Evolutionary conservation across 2,329 filamentous ascomycete genomes (phyloP).

Genomic region (Ceratocystis lukuohia): DNA sequence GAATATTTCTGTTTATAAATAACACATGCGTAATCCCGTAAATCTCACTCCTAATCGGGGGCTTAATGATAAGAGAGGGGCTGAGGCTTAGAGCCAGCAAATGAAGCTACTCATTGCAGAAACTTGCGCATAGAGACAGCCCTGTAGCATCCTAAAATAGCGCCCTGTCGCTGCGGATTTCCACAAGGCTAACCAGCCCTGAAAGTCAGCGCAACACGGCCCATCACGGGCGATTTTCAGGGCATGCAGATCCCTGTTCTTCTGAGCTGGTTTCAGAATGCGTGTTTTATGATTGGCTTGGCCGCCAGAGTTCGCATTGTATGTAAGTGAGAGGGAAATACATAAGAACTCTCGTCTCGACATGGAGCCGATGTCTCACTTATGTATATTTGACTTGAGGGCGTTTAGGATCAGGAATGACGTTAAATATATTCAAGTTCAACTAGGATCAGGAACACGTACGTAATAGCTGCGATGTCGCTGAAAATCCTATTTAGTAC

Average conservation of each 20-base stretch:
- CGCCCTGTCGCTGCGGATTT: not conserved
- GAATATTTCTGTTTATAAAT: not conserved
- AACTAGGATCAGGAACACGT: not conserved
- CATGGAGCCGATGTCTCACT: no score
- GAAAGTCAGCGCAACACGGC: not conserved
- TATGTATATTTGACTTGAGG: not conserved
- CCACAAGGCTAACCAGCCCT: not conserved
- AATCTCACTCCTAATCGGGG: not conserved
- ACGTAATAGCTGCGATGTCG: not conserved
- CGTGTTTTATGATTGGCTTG: not conserved
- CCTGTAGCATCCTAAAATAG: not conserved
- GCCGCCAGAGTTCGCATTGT: no score
- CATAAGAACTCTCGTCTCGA: no score
- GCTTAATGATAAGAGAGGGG: not conserved
- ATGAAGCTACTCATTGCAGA: not conserved
- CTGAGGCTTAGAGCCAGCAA: not conserved
- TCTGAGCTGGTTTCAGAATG: constrained; percentile 4
- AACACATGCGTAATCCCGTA: not conserved
- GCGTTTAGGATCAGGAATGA: not conserved
- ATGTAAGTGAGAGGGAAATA: no score
- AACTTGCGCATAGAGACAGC: not conserved
- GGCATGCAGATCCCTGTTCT: not conserved
- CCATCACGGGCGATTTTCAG: not conserved
- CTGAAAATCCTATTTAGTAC: not conserved
- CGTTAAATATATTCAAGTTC: no score